Percentiles rank a stretch among this genome's conserved stretches.
Conservation (phyloP, 148 eudicot species). For the Bassia scoparia region DNA sequence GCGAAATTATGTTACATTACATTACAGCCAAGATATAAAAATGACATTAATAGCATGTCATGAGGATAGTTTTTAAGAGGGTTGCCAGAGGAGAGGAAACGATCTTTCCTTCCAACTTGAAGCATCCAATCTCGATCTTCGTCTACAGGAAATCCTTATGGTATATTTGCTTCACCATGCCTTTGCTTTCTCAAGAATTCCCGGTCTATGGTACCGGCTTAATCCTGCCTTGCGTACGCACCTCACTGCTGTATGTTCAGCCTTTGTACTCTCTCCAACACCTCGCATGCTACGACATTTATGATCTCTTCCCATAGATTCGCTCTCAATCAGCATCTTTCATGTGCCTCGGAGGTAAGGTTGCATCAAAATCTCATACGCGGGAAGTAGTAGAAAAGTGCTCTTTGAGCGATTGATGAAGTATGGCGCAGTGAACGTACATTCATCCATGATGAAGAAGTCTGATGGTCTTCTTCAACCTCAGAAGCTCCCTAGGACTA, state of each 20-base stretch:
- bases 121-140: constrained; percentile 52
- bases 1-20: neutral
- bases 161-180: constrained; percentile 43
- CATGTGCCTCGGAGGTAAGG: constrained; percentile 32
- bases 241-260: constrained; percentile 56
- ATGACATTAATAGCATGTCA: neutral
- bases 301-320: constrained; percentile 38
- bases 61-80: constrained; percentile 7
- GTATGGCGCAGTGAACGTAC: constrained; percentile 49
- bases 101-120: constrained; percentile 59
- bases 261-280: constrained; percentile 42
- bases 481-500: constrained; percentile 44
- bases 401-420: constrained; percentile 48
- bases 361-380: constrained; percentile 44
- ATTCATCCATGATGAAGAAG: constrained; percentile 55
- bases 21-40: neutral
- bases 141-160: constrained; percentile 56
- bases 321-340: constrained; percentile 43
- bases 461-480: constrained; percentile 37
- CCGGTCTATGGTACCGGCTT: constrained; percentile 25
- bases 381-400: constrained; percentile 37
- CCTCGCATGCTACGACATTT: constrained; percentile 54
- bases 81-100: constrained; percentile 45
- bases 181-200: constrained; percentile 37
- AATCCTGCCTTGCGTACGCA: constrained; percentile 42